Evolutionary conservation across 306 rosid genomes (phyloP).

Genomic region (Aeschynomene evenia): DNA sequence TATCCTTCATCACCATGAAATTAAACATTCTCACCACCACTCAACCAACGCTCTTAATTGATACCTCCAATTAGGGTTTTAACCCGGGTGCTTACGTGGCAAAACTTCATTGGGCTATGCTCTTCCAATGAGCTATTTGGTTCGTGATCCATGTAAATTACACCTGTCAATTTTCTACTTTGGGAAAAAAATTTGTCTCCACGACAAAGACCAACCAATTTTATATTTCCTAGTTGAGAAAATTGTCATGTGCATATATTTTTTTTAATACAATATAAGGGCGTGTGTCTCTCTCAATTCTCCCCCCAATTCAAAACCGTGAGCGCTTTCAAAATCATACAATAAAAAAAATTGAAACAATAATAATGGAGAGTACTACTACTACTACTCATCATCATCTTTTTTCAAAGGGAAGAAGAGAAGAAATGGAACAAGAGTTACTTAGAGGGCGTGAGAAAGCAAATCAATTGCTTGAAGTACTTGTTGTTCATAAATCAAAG

Average conservation of each 20-base stretch:
- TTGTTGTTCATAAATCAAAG: conserved; percentile 2
- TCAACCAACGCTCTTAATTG: not conserved
- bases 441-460: conserved; percentile 19
- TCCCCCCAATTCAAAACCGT: not conserved
- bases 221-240: not conserved
- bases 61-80: too few species aligned
- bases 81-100: conserved; percentile 8
- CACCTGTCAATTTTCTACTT: not conserved
- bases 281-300: not conserved
- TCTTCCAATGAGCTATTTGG: not conserved
- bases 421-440: conserved; percentile 23
- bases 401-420: not conserved
- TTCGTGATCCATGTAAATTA: not conserved
- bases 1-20: not conserved
- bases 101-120: not conserved
- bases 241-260: too few species aligned
- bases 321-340: not conserved
- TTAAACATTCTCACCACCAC: not conserved
- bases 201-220: not conserved
- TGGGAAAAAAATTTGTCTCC: not conserved
- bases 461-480: conserved; percentile 31
- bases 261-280: too few species aligned
- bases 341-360: too few species aligned
- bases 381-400: not conserved
- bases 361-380: conserved; percentile 23